Percentiles rank a stretch among this genome's conserved stretches.
Conservation (phyloP, 2,329 filamentous ascomycete species). For the Talaromyces verruculosus region DNA sequence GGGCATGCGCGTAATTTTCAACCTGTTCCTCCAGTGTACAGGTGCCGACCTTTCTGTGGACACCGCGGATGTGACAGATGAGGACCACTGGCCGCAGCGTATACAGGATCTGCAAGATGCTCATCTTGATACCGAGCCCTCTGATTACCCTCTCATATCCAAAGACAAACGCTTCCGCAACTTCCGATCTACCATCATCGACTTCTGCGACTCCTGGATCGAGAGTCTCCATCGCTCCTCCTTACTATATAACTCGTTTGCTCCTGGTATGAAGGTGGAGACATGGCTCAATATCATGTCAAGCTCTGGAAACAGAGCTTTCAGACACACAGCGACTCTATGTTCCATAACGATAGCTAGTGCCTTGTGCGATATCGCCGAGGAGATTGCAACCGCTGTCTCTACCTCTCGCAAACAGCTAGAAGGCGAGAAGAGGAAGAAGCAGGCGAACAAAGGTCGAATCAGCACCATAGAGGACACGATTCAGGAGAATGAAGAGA, state of each 20-base stretch:
- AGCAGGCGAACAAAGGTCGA: conserved; percentile 73
- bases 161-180: conserved; percentile 72
- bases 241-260: conserved; percentile 71
- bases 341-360: conserved; percentile 77
- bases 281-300: conserved; percentile 91
- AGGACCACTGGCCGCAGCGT: conserved; percentile 78
- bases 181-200: conserved; percentile 74
- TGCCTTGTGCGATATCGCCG: conserved; percentile 71
- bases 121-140: conserved; percentile 78
- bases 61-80: conserved; percentile 80
- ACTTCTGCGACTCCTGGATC: conserved; percentile 77
- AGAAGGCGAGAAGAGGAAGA: conserved; percentile 72
- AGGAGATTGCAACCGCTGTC: conserved; percentile 67
- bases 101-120: conserved; percentile 83
- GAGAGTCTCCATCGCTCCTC: conserved; percentile 78
- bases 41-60: conserved; percentile 80
- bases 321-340: conserved; percentile 89
- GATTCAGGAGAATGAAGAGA: conserved; percentile 67
- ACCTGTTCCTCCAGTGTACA: conserved; percentile 64
- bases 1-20: conserved; percentile 60
- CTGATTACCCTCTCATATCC: conserved; percentile 88
- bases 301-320: conserved; percentile 80
- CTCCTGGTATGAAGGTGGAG: conserved; percentile 83
- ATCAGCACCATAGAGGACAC: conserved; percentile 71
- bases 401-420: conserved; percentile 76